Base-by-base conservation (phyloP, 768 basidiomycete genomes). In the Tulasnella calospora region DNA sequence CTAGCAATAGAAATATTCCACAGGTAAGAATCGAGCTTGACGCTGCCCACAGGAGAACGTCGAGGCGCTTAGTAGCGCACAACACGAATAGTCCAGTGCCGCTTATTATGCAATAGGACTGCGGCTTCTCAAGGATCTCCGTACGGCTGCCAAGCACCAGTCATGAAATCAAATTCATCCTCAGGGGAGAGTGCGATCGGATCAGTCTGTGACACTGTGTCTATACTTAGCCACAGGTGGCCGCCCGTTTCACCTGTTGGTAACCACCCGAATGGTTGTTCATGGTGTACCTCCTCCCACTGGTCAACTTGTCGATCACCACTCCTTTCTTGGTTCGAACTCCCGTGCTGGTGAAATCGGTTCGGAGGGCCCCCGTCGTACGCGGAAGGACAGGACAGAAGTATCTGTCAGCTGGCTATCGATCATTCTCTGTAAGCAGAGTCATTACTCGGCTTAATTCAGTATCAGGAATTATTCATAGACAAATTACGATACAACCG, bases 321-420 rank as follows among this genome's bases (percentile, higher is more conserved):
- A 85, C 83, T 38, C 98, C 98, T 79, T 91, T 89, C 74, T 86
- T 89, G 3, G 95, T 96, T 44, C 98, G 88, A 83, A 92, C 92
- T 82, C 95, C 96, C 0, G 96, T 98, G 74, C 96, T 88, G n/a
- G 97, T 99, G 83, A 95, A 98, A 84, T 99, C 98, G 0, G 95
- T 94, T 84, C 99, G 99, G 81, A 99, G 85, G 1, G 98, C 98
- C 17, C 93, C 98, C 98, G 71, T 91, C 93, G 85, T 99, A 99
- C 0, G 96, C 96, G 71, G 87, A n/a, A n/a, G n/a, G n/a, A n/a
- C n/a, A n/a, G n/a, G n/a, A n/a, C n/a, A n/a, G n/a, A n/a, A n/a
- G n/a, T n/a, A n/a, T n/a, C n/a, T n/a, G n/a, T n/a, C n/a, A n/a
- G n/a, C n/a, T n/a, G n/a, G n/a, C n/a, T n/a, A n/a, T n/a, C n/a